phyloP scores from a whole-genome alignment of 352 stramenopile genomes.

The Phytopythium mirpurense region DNA sequence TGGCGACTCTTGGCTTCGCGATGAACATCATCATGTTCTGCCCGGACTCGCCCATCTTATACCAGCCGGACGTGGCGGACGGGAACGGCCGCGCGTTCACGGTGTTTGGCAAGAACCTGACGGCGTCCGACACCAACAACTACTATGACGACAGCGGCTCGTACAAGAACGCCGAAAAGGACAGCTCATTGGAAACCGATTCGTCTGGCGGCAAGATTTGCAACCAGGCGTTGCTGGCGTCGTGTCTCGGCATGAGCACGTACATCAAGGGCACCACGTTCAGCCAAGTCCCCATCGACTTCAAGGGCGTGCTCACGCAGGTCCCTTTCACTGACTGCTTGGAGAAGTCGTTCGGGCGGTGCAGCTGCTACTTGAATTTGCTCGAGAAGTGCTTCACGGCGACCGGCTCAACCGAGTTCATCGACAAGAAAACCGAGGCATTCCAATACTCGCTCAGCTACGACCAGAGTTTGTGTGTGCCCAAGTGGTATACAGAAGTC shows the following conservation, averaged over 20 bases:
- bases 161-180: conserved; percentile 12
- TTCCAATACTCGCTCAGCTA: conserved; percentile 33
- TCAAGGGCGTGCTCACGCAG: conserved; percentile 55
- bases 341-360: conserved; percentile 49
- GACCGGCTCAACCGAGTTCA: conserved; percentile 29
- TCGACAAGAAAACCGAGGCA: conserved; percentile 27
- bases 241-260: conserved; percentile 50
- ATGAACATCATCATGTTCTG: conserved; percentile 79
- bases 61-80: conserved; percentile 47
- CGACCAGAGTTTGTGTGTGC: conserved; percentile 61
- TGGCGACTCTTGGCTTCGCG: conserved; percentile 54
- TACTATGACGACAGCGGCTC: conserved; percentile 19
- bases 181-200: conserved; percentile 17
- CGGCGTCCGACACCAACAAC: conserved; percentile 29
- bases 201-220: conserved; percentile 31
- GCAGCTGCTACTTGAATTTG: conserved; percentile 64
- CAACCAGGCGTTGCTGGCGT: conserved; percentile 61
- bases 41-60: conserved; percentile 73
- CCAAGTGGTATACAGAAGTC: conserved; percentile 39
- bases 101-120: conserved; percentile 59
- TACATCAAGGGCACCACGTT: conserved; percentile 39
- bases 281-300: conserved; percentile 49
- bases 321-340: conserved; percentile 74
- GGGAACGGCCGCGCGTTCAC: conserved; percentile 39
- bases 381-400: conserved; percentile 62